These are phyloP conservation scores for Phytophthora cactorum DNA, from an alignment of 352 stramenopile genomes.

Conservation along the genomic window DNA sequence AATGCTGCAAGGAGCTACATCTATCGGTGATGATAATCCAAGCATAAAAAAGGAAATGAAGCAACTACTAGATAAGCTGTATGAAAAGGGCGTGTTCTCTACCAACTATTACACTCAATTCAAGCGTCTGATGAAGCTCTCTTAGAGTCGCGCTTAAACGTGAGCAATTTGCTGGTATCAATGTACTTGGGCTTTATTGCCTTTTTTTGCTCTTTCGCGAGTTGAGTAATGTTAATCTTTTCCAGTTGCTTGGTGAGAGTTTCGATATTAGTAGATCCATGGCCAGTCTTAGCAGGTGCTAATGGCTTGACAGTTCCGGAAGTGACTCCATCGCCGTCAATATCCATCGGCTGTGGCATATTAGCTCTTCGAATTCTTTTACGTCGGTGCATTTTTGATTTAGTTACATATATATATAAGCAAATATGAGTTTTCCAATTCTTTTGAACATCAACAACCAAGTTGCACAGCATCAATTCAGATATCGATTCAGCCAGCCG, in stretches of 20 bases:
- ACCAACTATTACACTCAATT: slow-evolving; percentile 1
- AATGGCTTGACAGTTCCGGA: neutral
- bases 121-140: neutral
- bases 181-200: neutral
- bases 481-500: too few relatives aligned
- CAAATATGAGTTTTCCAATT: neutral
- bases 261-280: slow-evolving; percentile 1
- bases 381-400: too few relatives aligned
- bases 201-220: slow-evolving; percentile 4
- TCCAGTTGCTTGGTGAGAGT: neutral
- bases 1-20: neutral
- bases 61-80: slow-evolving; percentile 3
- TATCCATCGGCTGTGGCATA: neutral
- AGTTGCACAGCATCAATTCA: too few relatives aligned
- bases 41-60: slow-evolving; percentile 7
- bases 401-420: neutral
- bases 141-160: neutral
- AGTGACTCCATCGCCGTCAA: neutral
- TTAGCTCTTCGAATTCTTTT: neutral
- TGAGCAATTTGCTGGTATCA: too few relatives aligned
- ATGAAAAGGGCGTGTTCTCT: neutral
- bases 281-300: neutral
- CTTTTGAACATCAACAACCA: slow-evolving; percentile 1
- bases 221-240: neutral
- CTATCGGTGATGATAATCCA: slow-evolving; percentile 2